Conservation (phyloP, 2,329 filamentous ascomycete genomes). For the Xylariaceae sp. region DNA sequence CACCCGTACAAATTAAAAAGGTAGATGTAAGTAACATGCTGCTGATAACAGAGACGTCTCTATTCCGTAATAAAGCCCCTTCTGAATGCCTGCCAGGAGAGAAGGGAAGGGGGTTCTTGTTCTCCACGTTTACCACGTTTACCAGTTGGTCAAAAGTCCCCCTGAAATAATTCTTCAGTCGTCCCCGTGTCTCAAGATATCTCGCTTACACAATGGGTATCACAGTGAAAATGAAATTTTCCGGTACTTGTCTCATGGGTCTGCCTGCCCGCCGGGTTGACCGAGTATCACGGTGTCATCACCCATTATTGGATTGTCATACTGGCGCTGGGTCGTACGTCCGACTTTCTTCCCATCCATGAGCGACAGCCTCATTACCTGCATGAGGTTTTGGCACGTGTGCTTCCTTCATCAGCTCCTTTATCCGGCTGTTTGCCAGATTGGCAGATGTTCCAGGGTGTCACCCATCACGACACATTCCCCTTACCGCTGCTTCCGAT, state of each 20-base stretch:
- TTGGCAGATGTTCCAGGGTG: not conserved
- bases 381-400: slow-evolving; percentile 15
- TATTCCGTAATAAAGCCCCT: not conserved
- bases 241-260: not conserved
- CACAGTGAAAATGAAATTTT: not conserved
- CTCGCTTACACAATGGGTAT: not conserved
- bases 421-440: slow-evolving; percentile 9
- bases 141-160: not conserved
- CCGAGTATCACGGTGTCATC: not conserved
- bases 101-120: not conserved
- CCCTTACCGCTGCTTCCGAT: slow-evolving; percentile 7
- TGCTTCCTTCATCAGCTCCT: slow-evolving; percentile 6
- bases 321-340: slow-evolving; percentile 4
- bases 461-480: slow-evolving; percentile 6
- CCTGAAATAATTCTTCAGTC: not conserved
- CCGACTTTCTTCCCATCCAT: not conserved
- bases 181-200: not conserved
- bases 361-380: slow-evolving; percentile 10
- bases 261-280: not conserved
- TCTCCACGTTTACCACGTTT: not conserved
- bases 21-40: not conserved
- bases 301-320: not conserved
- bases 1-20: not conserved
- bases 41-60: not conserved
- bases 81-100: not conserved